phyloP scores from a whole-genome alignment of 352 stramenopile species.

The Thraustochytrium sp. region DNA sequence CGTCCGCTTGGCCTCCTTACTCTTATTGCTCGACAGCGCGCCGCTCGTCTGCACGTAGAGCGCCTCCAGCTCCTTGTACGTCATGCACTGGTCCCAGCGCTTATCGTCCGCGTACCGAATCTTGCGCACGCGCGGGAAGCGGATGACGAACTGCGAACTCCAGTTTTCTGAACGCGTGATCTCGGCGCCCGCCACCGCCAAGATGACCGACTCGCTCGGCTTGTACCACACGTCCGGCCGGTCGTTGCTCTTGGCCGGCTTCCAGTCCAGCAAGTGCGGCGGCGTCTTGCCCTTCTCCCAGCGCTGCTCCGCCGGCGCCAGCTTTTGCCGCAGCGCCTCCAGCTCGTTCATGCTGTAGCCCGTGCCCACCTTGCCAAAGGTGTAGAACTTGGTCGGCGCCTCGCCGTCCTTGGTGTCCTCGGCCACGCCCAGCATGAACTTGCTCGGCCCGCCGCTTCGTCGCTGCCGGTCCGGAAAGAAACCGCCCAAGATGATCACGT shows the following conservation, averaged over 20 bases:
- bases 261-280: neutral
- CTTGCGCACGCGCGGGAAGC: neutral
- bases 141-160: neutral
- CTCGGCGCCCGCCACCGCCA: neutral
- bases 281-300: neutral
- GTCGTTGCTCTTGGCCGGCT: neutral
- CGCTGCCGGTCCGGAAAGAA: neutral
- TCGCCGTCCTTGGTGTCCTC: slow-evolving; percentile 17
- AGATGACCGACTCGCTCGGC: neutral
- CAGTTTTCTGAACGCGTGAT: neutral
- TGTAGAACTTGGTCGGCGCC: neutral
- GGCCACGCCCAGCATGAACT: slow-evolving; percentile 12
- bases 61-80: neutral
- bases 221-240: slow-evolving; percentile 27
- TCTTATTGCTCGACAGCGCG: neutral
- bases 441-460: neutral
- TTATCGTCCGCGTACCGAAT: slow-evolving; percentile 9
- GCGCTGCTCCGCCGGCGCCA: neutral
- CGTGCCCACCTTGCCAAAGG: slow-evolving; percentile 28
- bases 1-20: neutral
- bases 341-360: slow-evolving; percentile 23
- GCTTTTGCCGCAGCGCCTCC: neutral
- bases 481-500: slow-evolving; percentile 16
- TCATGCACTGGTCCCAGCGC: neutral
- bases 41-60: neutral